Evolutionary conservation across 805 yeast genomes (phyloP), one percentile per base, ranked within the genome.

Genomic region (Komagataella ulmi): DNA sequence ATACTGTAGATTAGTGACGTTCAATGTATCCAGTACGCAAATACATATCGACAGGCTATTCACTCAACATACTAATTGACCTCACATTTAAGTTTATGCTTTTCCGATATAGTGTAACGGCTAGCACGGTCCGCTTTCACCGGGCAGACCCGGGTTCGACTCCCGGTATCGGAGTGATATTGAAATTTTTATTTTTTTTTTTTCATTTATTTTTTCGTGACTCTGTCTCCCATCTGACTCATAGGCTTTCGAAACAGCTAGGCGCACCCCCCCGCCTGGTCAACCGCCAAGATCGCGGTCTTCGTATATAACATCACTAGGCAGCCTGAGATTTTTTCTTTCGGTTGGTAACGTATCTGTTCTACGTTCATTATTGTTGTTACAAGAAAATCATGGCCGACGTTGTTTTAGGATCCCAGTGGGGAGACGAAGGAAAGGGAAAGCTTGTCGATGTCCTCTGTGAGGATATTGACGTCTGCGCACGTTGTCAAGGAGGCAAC

Each of bases 381-480:
- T 30, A 14, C 12, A 30, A 45, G 17, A 45, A 24, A 30, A 51
- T 36, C 45, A 83, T 83, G 90, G 84, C 87, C 67, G 85, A 84
- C 73, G 98, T 93, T 57, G 99, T 93, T 52, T 77, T 93, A 62
- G 99, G 99, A 54, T 75, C 98, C 70, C 99, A 93, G 72, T 93
- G 99, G 99, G 99, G 99, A 57, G 99, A 93, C 66, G 99, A 93
- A 80, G 99, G 99, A 66, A 93, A 93, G 67, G 99, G 99, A 54
- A 93, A 93, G 70, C 78, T 93, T 54, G 99, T 93, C 49, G 99
- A 93, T 67, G 74, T 93, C 52, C 77, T 93, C 50, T 95, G 98
- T 70, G 98, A 91, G 62, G 82, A 88, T 58, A 85, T 93, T 61
- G 98, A 93, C 59, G 91, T 93, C 46, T 95, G 97, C 67, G 97